phyloP scores from a whole-genome alignment of 2,329 filamentous ascomycete genomes.

The Ceratocystis cacaofunesta region DNA sequence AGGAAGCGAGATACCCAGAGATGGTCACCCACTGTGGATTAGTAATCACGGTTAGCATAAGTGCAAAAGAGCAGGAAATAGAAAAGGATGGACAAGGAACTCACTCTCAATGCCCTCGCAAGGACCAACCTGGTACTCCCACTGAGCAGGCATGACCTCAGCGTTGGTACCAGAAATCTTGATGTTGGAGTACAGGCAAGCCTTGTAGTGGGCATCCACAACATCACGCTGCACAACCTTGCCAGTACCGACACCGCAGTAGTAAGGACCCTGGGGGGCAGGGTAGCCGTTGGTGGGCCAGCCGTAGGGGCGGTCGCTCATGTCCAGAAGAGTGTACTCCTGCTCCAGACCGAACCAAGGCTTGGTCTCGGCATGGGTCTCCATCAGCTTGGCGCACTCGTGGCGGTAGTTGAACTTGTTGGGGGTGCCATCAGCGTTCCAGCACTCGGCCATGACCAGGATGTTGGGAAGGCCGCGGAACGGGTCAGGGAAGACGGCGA shows the following conservation, averaged over 20 bases:
- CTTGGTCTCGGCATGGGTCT: constrained; percentile 63
- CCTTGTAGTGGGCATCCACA: constrained; percentile 53
- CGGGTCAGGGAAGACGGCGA: constrained; percentile 79
- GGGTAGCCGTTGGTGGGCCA: constrained; percentile 59
- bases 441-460: constrained; percentile 87
- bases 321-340: constrained; percentile 72
- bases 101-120: constrained; percentile 70
- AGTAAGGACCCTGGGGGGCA: constrained; percentile 85
- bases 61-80: neutral
- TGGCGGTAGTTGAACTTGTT: constrained; percentile 99
- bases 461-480: constrained; percentile 85
- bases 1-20: constrained; percentile 81
- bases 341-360: constrained; percentile 98
- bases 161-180: constrained; percentile 97
- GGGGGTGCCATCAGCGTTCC: constrained; percentile 82
- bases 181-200: constrained; percentile 66
- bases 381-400: constrained; percentile 80
- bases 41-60: neutral
- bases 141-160: constrained; percentile 95
- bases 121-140: constrained; percentile 85
- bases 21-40: constrained; percentile 65
- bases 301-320: constrained; percentile 77
- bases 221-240: constrained; percentile 98
- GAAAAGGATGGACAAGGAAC: constrained; percentile 22
- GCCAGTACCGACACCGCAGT: constrained; percentile 80